Base-by-base conservation (phyloP, 2,329 filamentous ascomycete genomes). In the Hawksworthiomyces lignivorus region DNA sequence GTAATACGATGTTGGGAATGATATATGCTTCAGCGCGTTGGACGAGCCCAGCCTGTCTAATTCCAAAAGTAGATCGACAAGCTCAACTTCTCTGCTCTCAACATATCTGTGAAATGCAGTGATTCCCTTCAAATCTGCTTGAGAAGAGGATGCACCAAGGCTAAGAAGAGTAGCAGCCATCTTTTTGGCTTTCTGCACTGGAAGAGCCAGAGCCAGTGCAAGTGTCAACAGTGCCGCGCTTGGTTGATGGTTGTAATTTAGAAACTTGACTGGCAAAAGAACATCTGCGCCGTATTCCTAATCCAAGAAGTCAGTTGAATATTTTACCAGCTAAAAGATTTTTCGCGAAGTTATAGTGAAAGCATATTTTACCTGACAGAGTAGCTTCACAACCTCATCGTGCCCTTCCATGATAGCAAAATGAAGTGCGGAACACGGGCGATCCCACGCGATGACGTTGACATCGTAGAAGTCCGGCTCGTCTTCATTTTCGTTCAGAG, bases 381-480 rank as follows among this genome's bases (percentile, higher is more conserved):
- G 72, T 19, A 77, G 60, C 44, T 80, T 75, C 12, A 90, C 84
- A 10, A 80, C 74, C 4, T 82, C 72, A 20, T 74, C 65, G 50
- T 90, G 80, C 0, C 85, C 86, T 46, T 77, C 75, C 2, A 85
- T 58, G 46, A 94, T 87, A 7, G 87, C 87, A 21, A 88, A 70
- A 57, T 94, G 87, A 5, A 94, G 68, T 2, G 87, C 78, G 11
- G 82, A 84, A 44, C 79, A 76, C 5, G 80, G 77, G 5, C 71
- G 74, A 52, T 94, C 87, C 87, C 87, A 94, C 1, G 85, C 77
- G n/a, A 84, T 56, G 2, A 83, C 74, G 50, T 94, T 81, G 46
- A 89, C 72, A 50, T 92, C 79, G 57, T 84, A 90, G 39, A 89
- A 74, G 59, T 94, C 86, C 1, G 86, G 85, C 17, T 84, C 82